phyloP scores from a whole-genome alignment of 305 asterid species.

The Fraxinus latifolia region DNA sequence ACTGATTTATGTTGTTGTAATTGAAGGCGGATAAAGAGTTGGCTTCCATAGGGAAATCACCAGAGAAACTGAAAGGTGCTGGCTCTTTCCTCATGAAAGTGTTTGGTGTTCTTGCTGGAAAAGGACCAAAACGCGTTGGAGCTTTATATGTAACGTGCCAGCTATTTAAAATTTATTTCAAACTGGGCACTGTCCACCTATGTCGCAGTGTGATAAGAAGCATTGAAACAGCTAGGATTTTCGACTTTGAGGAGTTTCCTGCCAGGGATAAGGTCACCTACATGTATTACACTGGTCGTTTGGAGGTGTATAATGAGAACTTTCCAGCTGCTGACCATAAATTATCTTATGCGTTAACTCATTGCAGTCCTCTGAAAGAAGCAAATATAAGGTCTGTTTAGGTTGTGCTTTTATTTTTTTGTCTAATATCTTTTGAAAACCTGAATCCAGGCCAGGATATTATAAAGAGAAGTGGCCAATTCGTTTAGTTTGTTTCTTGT shows the following conservation, averaged over 20 bases:
- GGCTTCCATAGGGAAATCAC: slow-evolving; percentile 79
- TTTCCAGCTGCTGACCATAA: slow-evolving; percentile 88
- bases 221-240: slow-evolving; percentile 86
- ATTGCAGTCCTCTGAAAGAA: slow-evolving; percentile 58
- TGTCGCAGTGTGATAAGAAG: slow-evolving; percentile 96
- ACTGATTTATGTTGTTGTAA: slow-evolving; percentile 36
- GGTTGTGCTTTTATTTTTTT: slow-evolving; percentile 4
- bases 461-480: background rate
- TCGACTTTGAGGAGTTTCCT: slow-evolving; percentile 93
- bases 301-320: slow-evolving; percentile 95
- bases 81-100: slow-evolving; percentile 98
- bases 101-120: slow-evolving; percentile 93
- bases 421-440: slow-evolving; percentile 3
- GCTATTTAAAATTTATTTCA: slow-evolving; percentile 83
- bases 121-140: slow-evolving; percentile 92
- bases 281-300: slow-evolving; percentile 96
- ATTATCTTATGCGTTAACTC: slow-evolving; percentile 78
- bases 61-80: slow-evolving; percentile 84
- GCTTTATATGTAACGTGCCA: slow-evolving; percentile 91
- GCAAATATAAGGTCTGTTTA: slow-evolving; percentile 69
- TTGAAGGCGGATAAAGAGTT: slow-evolving; percentile 85
- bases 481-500: slow-evolving; percentile 10
- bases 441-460: slow-evolving; percentile 4
- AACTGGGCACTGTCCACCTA: slow-evolving; percentile 88
- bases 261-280: slow-evolving; percentile 91